Base-by-base conservation (phyloP, 306 rosid species). In the Vigna radiata region DNA sequence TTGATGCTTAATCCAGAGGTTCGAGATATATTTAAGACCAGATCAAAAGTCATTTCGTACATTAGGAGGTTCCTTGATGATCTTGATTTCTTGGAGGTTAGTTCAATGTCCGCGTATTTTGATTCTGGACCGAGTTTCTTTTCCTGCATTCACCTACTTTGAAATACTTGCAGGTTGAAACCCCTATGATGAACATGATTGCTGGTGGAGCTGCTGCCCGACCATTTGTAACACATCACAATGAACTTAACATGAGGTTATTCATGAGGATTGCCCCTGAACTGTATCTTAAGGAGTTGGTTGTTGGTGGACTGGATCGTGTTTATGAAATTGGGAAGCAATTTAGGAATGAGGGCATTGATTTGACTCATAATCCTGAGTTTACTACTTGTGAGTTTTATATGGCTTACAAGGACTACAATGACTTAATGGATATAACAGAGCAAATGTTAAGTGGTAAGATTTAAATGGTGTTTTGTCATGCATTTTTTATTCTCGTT, bases 301-400 rank as follows among this genome's bases (percentile, higher is more conserved):
- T 95, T 82, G 97, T 92, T 81, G 99, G 98, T 79, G 99, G 96
- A 68, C 84, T 95, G 69, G 96, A 90, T 23, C 98, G 98, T 82
- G 98, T 95, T 58, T 95, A 95, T 92, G 99, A 95, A 91, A 95
- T 95, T 23, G 99, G 99, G 37, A 92, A 95, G 81, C 99, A 91
- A 68, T 92, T 95, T 76, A 95, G 99, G 83, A 92, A 95, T 17
- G 97, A 94, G 92, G 97, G 99, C 43, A 92, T 95, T 23, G 99
- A 95, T 89, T 90, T 95, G 86, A 95, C 97, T 0, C 99, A 95
- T 68, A 92, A 92, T 81, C 97, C 97, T 4, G 99, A 95, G 82
- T 95, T 91, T 83, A 95, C 99, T 43, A 91, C 97, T 37, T 95
- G 99, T 47, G 99, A 95, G 81, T 95, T 95, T 76, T 95, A 95